Evolutionary conservation across 306 rosid genomes (phyloP).

Genomic region (Malus fusca): DNA sequence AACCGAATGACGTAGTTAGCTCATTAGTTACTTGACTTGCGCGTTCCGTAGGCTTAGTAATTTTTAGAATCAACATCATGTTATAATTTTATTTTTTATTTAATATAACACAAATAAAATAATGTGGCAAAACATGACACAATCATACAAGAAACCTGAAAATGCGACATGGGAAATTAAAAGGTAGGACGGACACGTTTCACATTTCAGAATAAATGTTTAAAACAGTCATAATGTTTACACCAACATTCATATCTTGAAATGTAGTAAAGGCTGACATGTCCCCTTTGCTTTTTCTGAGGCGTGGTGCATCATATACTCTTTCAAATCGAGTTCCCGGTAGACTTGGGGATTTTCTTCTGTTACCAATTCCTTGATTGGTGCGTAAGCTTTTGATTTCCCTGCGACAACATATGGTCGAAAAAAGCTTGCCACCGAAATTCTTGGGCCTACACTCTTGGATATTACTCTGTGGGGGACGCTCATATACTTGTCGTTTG

Average conservation of each 20-base stretch:
- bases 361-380: conserved; percentile 44
- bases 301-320: conserved; percentile 1
- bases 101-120: too few relatives aligned
- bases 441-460: conserved; percentile 16
- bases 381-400: conserved; percentile 31
- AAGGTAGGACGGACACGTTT: too few relatives aligned
- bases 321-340: conserved; percentile 18
- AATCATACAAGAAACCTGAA: too few relatives aligned
- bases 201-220: too few relatives aligned
- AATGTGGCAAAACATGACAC: too few relatives aligned
- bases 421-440: conserved; percentile 14
- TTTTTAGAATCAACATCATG: too few relatives aligned
- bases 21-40: too few relatives aligned
- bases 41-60: rapidly evolving
- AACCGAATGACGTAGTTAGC: too few relatives aligned
- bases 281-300: conserved; percentile 32
- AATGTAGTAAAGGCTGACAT: conserved; percentile 22
- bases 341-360: conserved; percentile 43
- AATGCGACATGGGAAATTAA: too few relatives aligned
- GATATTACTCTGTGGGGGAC: conserved; percentile 20
- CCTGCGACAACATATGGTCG: not conserved
- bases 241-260: conserved; percentile 22
- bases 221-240: too few relatives aligned
- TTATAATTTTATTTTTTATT: too few relatives aligned
- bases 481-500: conserved; percentile 20